These are phyloP conservation scores for Guillardia theta DNA, from an alignment of 78 protist genomes.

Conservation along the genomic window DNA sequence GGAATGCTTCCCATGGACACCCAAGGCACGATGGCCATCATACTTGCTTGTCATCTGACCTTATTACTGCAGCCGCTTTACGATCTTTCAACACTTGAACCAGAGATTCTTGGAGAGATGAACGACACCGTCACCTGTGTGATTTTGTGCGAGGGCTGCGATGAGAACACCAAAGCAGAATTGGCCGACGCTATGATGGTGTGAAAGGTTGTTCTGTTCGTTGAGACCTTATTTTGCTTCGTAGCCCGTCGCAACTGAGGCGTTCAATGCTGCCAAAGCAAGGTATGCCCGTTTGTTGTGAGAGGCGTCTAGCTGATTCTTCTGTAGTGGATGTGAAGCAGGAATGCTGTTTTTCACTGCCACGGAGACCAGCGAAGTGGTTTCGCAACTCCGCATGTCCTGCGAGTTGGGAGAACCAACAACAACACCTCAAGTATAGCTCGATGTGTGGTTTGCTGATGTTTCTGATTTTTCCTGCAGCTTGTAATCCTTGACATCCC, in stretches of 20 bases:
- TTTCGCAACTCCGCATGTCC: background rate
- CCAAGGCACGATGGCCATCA: no score
- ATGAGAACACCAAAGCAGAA: background rate
- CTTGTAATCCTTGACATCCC: background rate
- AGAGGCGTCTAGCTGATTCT: no score
- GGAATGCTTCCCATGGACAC: slow-evolving; percentile 25
- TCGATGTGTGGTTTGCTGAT: no score
- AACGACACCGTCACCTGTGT: background rate
- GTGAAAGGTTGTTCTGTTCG: no score
- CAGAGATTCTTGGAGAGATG: slow-evolving; percentile 12
- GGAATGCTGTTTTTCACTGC: slow-evolving; percentile 19
- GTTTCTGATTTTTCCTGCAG: no score
- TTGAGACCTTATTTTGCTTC: no score
- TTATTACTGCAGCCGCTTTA: no score
- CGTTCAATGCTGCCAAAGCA: background rate
- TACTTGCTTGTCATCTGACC: no score
- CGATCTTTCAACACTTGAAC: background rate
- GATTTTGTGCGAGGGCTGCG: slow-evolving; percentile 21
- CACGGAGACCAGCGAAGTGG: slow-evolving; percentile 12
- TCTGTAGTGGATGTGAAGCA: background rate
- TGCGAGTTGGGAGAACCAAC: background rate
- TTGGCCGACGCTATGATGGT: background rate
- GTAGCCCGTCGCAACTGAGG: background rate
- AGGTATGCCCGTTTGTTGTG: no score
- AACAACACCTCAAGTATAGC: background rate